A percentile compares a stretch with the other conserved stretches of the same genome.
These are phyloP conservation scores for Eimeria necatrix DNA, from an alignment of 169 alveolate genomes.

Conservation along the genomic window DNA sequence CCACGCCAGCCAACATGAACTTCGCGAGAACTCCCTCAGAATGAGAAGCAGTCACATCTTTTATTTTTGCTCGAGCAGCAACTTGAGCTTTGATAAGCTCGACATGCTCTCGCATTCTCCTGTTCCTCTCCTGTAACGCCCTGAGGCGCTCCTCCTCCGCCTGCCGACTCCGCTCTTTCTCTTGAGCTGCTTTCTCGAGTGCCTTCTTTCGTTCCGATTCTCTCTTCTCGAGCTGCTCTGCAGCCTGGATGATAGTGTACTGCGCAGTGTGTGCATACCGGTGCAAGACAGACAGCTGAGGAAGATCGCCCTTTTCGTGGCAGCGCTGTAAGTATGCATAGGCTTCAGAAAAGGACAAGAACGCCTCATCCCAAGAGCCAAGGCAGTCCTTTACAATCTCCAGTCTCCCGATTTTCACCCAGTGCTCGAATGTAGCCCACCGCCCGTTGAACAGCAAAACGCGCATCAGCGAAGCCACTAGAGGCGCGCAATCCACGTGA, in stretches of 20 bases:
- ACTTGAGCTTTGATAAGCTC: slow-evolving; percentile 58
- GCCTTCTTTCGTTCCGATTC: slow-evolving; percentile 1
- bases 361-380: slow-evolving; percentile 77
- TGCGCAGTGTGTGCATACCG: slow-evolving; percentile 78
- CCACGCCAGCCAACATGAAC: slow-evolving; percentile 62
- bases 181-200: slow-evolving; percentile 51
- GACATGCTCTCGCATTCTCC: slow-evolving; percentile 12
- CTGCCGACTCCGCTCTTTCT: slow-evolving; percentile 27
- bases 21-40: slow-evolving; percentile 33
- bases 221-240: slow-evolving; percentile 48
- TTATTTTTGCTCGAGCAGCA: not conserved
- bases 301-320: slow-evolving; percentile 44
- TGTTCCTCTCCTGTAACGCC: slow-evolving; percentile 53
- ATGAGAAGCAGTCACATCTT: slow-evolving; percentile 45
- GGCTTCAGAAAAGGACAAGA: slow-evolving; percentile 58
- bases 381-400: slow-evolving; percentile 56
- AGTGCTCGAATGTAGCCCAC: slow-evolving; percentile 55
- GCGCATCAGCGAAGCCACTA: slow-evolving; percentile 73
- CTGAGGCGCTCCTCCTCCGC: slow-evolving; percentile 42
- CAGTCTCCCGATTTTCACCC: slow-evolving; percentile 60
- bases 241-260: slow-evolving; percentile 51
- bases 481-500: slow-evolving; percentile 75
- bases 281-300: slow-evolving; percentile 53
- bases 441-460: slow-evolving; percentile 74
- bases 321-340: slow-evolving; percentile 48